These are phyloP conservation scores for Kewa caespitosa DNA, from an alignment of 179 eudicot genomes.

Conservation along the genomic window DNA sequence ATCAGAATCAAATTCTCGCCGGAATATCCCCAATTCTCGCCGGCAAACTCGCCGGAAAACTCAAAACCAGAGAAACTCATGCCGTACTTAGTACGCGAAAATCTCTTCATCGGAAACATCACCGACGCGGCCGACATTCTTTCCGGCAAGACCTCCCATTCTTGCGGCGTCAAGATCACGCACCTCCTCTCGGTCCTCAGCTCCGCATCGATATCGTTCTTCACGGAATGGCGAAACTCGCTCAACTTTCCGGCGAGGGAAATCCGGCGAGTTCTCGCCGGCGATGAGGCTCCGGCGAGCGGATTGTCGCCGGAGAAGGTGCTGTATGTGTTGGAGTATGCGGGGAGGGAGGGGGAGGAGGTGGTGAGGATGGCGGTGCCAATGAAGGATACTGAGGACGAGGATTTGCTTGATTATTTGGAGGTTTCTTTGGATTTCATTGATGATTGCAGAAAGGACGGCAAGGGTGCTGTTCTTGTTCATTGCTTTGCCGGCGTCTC, in stretches of 20 bases:
- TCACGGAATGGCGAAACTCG: conserved; percentile 67
- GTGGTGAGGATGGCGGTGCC: conserved; percentile 90
- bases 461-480: conserved; percentile 79
- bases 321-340: conserved; percentile 68
- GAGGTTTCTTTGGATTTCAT: conserved; percentile 86
- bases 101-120: conserved; percentile 71
- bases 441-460: conserved; percentile 62
- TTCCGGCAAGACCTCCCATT: conserved; percentile 33
- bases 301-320: conserved; percentile 54
- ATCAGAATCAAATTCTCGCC: too few species aligned
- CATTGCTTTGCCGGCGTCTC: conserved; percentile 99
- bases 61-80: conserved; percentile 1
- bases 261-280: conserved; percentile 62
- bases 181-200: conserved; percentile 74
- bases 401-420: conserved; percentile 87
- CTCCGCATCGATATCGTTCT: conserved; percentile 80
- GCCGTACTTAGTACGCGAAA: conserved; percentile 62
- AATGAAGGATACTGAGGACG: conserved; percentile 79
- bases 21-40: not conserved
- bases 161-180: conserved; percentile 33
- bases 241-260: conserved; percentile 62
- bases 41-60: not conserved
- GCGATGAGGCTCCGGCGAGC: conserved; percentile 35
- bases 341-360: conserved; percentile 84
- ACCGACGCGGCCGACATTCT: conserved; percentile 67